Percentiles rank a stretch among this genome's conserved stretches.
These are phyloP conservation scores for Yarrowia yakushimensis DNA, from an alignment of 805 yeast species.

Conservation along the genomic window DNA sequence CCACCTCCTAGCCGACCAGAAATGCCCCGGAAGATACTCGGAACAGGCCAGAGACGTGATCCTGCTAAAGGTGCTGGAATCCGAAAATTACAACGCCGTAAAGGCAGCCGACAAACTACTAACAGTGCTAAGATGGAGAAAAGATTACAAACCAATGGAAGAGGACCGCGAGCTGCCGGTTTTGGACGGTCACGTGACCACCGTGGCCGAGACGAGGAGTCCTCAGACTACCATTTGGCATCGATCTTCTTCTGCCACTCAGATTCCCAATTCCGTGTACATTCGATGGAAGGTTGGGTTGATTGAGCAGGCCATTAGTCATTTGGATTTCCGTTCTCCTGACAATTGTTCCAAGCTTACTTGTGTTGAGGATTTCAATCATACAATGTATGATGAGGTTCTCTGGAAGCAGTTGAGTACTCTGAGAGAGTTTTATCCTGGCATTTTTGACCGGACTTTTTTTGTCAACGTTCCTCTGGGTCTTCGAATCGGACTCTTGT, in stretches of 20 bases:
- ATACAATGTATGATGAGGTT: neutral
- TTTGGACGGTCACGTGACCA: neutral
- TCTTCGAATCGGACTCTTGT: neutral
- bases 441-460: neutral
- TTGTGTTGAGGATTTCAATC: neutral
- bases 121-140: neutral
- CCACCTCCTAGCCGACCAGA: neutral
- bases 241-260: neutral
- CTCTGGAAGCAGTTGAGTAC: constrained; percentile 4
- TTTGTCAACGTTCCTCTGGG: neutral
- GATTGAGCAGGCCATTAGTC: neutral
- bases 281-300: neutral
- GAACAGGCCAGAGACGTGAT: neutral
- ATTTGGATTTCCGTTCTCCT: neutral
- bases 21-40: neutral
- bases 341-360: neutral
- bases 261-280: neutral
- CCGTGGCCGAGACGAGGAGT: neutral
- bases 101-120: neutral
- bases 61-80: neutral
- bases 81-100: neutral
- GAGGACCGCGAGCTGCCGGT: neutral
- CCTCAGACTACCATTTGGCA: constrained; percentile 6
- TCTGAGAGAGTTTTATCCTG: neutral
- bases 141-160: neutral